Conservation (phyloP, 345 rosid species). For the Eucalyptus caleyi region DNA sequence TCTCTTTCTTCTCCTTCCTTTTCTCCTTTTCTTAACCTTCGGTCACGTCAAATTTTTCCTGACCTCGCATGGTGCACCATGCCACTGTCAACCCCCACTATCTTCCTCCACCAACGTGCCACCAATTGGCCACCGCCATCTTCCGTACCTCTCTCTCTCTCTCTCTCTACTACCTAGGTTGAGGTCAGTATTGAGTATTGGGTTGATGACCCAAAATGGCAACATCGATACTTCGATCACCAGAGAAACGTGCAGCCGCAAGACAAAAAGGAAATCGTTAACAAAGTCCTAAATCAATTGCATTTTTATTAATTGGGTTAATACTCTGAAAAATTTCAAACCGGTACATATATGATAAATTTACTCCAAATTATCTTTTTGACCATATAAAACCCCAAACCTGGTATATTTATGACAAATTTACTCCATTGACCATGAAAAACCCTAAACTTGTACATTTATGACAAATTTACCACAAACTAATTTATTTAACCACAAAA, state of each 20-base stretch:
- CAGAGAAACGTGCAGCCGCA: neutral
- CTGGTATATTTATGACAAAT: too few species aligned
- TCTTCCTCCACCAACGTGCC: neutral
- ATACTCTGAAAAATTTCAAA: too few species aligned
- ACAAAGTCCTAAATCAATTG: too few species aligned
- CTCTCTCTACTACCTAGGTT: neutral
- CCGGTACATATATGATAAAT: too few species aligned
- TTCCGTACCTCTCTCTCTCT: rapidly evolving
- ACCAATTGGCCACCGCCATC: neutral
- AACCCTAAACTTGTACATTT: too few species aligned
- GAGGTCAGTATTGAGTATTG: neutral
- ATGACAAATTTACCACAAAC: too few species aligned
- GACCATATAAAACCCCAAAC: too few species aligned
- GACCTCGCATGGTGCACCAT: neutral
- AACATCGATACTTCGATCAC: neutral
- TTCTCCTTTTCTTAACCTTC: neutral
- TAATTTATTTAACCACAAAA: too few species aligned
- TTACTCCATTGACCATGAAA: too few species aligned
- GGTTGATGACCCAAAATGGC: neutral
- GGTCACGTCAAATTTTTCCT: neutral
- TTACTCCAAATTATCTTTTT: too few species aligned
- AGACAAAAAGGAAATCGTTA: too few species aligned
- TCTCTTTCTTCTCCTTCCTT: neutral
- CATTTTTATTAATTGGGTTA: too few species aligned
- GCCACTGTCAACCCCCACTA: neutral